These are phyloP conservation scores for Entomortierella beljakovae DNA, from an alignment of 192 early-diverging fungal species.

Conservation along the genomic window DNA sequence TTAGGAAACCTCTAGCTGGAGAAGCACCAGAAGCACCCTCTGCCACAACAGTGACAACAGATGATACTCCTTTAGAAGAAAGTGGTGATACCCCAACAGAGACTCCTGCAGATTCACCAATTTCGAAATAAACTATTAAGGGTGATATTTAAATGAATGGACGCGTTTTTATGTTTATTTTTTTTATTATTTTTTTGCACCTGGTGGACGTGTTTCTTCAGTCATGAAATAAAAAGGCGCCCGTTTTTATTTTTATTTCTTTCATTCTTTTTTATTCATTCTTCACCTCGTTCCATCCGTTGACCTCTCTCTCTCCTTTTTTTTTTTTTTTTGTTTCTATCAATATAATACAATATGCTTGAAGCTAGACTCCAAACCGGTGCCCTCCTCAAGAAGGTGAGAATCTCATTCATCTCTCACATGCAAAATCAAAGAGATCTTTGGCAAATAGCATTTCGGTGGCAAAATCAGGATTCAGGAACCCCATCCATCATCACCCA, in stretches of 20 bases:
- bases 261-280: conserved; percentile 10
- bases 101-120: not conserved
- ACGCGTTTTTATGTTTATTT: conserved; percentile 2
- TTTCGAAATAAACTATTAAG: not conserved
- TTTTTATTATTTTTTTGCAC: not conserved
- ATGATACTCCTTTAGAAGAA: not conserved
- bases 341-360: conserved; percentile 69
- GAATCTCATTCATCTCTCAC: conserved; percentile 48
- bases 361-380: conserved; percentile 93
- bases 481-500: not conserved
- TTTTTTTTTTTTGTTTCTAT: not conserved
- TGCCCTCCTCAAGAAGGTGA: conserved; percentile 83
- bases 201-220: not conserved
- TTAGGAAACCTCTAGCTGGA: conserved; percentile 70
- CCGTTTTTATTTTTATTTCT: conserved; percentile 4
- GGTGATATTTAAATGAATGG: not conserved
- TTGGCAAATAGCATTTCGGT: not conserved
- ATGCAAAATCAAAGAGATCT: not conserved
- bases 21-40: conserved; percentile 16
- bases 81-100: not conserved
- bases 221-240: not conserved
- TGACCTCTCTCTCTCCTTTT: too few relatives aligned
- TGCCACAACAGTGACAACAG: conserved; percentile 20
- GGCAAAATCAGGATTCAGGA: conserved; percentile 7
- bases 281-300: not conserved